A percentile compares a stretch with the other conserved stretches of the same genome.
Conservation (phyloP, 805 yeast species). For the Cyberlindnera amylophila region DNA sequence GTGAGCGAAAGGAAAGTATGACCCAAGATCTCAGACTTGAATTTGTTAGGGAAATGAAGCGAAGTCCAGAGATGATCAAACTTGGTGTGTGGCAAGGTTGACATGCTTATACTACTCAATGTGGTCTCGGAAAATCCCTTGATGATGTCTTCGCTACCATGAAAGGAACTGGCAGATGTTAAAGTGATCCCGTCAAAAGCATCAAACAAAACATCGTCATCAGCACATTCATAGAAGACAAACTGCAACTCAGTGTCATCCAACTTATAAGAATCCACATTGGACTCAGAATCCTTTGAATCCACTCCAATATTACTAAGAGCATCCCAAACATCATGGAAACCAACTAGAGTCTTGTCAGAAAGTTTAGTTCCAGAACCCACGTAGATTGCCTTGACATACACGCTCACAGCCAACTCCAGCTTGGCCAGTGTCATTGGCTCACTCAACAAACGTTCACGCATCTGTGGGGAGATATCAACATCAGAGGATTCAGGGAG, state of each 20-base stretch:
- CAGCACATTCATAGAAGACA: constrained; percentile 7
- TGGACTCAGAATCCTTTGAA: neutral
- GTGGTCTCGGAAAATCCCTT: constrained; percentile 14
- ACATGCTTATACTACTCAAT: constrained; percentile 12
- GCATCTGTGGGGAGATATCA: constrained; percentile 7
- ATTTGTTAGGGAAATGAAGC: constrained; percentile 28
- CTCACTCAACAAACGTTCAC: constrained; percentile 4
- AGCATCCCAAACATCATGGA: neutral
- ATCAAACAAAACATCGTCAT: constrained; percentile 12
- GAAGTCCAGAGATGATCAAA: constrained; percentile 35
- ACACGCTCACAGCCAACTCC: constrained; percentile 13
- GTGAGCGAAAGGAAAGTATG: constrained; percentile 14
- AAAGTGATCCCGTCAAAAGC: constrained; percentile 32
- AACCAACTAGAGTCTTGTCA: neutral
- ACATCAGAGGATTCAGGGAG: constrained; percentile 5
- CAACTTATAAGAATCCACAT: neutral
- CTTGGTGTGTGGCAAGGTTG: constrained; percentile 29
- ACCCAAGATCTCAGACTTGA: constrained; percentile 31
- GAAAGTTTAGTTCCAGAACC: constrained; percentile 1
- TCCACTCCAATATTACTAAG: neutral
- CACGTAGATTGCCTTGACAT: constrained; percentile 10
- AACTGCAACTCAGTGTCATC: neutral
- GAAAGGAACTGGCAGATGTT: constrained; percentile 8
- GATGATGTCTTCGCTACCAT: constrained; percentile 5
- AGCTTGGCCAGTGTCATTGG: constrained; percentile 12